phyloP scores from a whole-genome alignment of 1,139 yeast genomes.

The Kodamaea sp. region DNA sequence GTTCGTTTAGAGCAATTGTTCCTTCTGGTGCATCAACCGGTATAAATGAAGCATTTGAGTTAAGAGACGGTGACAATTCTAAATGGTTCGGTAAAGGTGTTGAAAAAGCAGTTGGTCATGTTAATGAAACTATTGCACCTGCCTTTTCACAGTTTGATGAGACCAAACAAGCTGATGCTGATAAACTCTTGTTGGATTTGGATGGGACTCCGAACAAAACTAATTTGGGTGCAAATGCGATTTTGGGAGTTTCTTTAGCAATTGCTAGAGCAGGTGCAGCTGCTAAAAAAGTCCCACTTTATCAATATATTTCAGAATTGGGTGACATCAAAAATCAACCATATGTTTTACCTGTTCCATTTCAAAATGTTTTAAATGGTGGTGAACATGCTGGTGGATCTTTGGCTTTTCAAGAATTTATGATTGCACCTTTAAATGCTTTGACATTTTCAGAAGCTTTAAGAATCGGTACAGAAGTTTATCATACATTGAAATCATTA shows the following conservation, averaged over 20 bases:
- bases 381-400: constrained; percentile 10
- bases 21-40: constrained; percentile 22
- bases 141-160: constrained; percentile 12
- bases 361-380: constrained; percentile 16
- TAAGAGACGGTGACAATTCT: constrained; percentile 22
- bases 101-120: constrained; percentile 19
- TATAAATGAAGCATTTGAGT: constrained; percentile 19
- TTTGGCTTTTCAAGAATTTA: constrained; percentile 8
- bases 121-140: constrained; percentile 18
- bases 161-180: constrained; percentile 17
- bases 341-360: constrained; percentile 7
- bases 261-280: constrained; percentile 21
- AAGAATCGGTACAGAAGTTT: constrained; percentile 6
- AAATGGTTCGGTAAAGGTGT: constrained; percentile 22
- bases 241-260: constrained; percentile 20
- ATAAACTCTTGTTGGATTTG: constrained; percentile 18
- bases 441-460: constrained; percentile 6
- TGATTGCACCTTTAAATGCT: constrained; percentile 6
- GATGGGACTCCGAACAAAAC: constrained; percentile 22
- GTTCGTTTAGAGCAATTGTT: constrained; percentile 19
- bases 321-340: constrained; percentile 19
- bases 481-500: constrained; percentile 6
- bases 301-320: constrained; percentile 18
- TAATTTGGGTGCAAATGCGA: constrained; percentile 21
- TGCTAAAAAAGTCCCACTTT: constrained; percentile 18